Conservation (phyloP, 169 alveolate genomes). For the Plasmodium cynomolgi region DNA sequence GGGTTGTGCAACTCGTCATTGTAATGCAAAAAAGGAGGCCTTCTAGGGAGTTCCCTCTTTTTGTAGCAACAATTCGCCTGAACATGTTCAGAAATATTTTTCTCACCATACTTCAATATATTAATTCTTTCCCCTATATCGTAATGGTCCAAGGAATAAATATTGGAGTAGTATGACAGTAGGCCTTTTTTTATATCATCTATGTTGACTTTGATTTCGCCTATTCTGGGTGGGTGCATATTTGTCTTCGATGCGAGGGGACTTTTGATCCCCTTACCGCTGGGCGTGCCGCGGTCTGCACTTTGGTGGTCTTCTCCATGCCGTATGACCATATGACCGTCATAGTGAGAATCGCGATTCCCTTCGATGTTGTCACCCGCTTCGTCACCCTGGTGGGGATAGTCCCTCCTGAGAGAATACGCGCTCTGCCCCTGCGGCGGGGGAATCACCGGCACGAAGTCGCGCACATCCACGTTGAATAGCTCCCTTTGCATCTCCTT, state of each 20-base stretch:
- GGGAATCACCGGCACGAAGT: conserved; percentile 28
- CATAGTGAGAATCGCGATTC: background rate
- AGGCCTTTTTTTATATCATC: conserved; percentile 58
- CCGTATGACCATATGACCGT: background rate
- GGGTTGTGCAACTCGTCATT: conserved; percentile 17
- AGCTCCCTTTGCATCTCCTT: conserved; percentile 72
- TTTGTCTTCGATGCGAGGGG: background rate
- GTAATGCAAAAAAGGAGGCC: conserved; percentile 13
- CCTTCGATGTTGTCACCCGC: background rate
- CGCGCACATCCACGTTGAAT: conserved; percentile 42
- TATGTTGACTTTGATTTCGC: conserved; percentile 71
- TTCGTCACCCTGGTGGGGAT: background rate
- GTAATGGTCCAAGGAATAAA: conserved; percentile 51
- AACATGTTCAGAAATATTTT: conserved; percentile 22
- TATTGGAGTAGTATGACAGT: conserved; percentile 45
- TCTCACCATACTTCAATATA: conserved; percentile 45
- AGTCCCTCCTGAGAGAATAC: conserved; percentile 31
- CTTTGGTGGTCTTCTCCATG: background rate
- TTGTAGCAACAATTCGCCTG: conserved; percentile 13
- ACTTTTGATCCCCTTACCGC: background rate
- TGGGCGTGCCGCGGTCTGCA: background rate
- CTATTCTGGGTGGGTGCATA: conserved; percentile 20
- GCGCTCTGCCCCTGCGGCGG: conserved; percentile 15
- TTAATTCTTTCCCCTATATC: conserved; percentile 66
- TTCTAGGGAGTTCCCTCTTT: background rate